These are phyloP conservation scores for Penicillium sp. DNA, from an alignment of 2,329 filamentous ascomycete genomes.

Conservation along the genomic window DNA sequence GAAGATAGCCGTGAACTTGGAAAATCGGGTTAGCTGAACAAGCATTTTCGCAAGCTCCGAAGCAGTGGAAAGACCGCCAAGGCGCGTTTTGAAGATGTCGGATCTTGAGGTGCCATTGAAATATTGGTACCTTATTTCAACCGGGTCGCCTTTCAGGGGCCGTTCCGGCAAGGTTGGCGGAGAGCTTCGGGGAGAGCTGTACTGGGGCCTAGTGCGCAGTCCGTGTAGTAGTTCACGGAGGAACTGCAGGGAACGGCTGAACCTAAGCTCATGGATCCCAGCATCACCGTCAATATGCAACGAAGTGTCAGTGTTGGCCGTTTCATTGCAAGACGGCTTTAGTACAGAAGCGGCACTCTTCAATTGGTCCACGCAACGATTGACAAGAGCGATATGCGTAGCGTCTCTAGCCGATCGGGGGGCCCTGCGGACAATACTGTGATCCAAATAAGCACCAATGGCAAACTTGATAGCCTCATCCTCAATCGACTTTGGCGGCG, in stretches of 20 bases:
- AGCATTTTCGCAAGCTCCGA: constrained; percentile 66
- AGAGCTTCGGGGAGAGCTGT: constrained; percentile 58
- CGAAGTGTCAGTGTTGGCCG: constrained; percentile 46
- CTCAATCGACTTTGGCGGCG: constrained; percentile 63
- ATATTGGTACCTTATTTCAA: constrained; percentile 69
- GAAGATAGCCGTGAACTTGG: constrained; percentile 70
- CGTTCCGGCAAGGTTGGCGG: constrained; percentile 55
- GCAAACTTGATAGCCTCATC: constrained; percentile 65
- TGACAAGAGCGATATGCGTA: constrained; percentile 66
- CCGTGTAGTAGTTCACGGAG: constrained; percentile 63
- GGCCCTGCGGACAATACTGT: constrained; percentile 41
- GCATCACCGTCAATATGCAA: constrained; percentile 54
- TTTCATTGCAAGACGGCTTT: constrained; percentile 48
- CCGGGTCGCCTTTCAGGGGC: constrained; percentile 58
- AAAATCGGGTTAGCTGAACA: constrained; percentile 67
- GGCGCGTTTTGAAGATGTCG: constrained; percentile 58
- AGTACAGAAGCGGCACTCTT: constrained; percentile 59
- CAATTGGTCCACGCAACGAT: constrained; percentile 68
- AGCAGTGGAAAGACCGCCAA: constrained; percentile 68
- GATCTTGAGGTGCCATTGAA: constrained; percentile 61
- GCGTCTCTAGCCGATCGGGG: constrained; percentile 49
- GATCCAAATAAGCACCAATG: constrained; percentile 68
- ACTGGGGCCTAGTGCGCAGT: constrained; percentile 52
- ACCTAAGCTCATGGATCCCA: constrained; percentile 57
- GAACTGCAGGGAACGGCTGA: constrained; percentile 65